Evolutionary conservation across 2,329 filamentous ascomycete species (phyloP), one percentile per base, ranked within the genome.

Genomic region (Nakataea oryzae): DNA sequence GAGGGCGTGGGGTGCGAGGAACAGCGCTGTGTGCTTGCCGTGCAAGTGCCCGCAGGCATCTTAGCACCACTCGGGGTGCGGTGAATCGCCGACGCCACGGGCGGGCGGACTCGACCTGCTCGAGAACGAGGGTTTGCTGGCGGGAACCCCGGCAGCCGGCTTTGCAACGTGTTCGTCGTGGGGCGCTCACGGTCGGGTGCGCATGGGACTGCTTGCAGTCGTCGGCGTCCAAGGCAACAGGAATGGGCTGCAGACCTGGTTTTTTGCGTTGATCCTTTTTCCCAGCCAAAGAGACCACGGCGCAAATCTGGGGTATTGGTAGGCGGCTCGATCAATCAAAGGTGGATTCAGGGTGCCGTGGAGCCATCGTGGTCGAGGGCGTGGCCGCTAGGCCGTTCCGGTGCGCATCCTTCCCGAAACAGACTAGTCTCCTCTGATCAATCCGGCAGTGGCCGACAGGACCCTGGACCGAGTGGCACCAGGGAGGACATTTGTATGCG

Each of bases 1-100:
- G 26, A 58, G 56, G 29, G 56, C 14, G 56, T 21, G 21, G 56
- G 27, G 24, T 5, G 27, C 17, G 29, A 29, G 56, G 26, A 28
- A 29, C 29, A n/a, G 29, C 56, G 56, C 26, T 58, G 28, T 26
- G 55, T 54, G 50, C 59, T 54, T 61, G 59, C 41, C 21, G 47
- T 61, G 41, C 59, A 61, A 28, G 54, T 30, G 41, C 47, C 59
- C 29, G 54, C 59, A 55, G 54, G 59, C 59, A 61, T 61, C 50
- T 54, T 34, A 61, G 28, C 21, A 30, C 41, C 41, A n/a, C 41
- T 50, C 21, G 41, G 41, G 41, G 41, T 50, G 41, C 41, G 41
- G 41, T 50, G 41, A 50, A n/a, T n/a, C 41, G 41, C 41, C 41
- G 21, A n/a, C 41, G 41, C 41, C 41, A 50, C 41, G 41, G 41